A percentile compares a stretch with the other conserved stretches of the same genome.
Evolutionary conservation across 306 rosid species (phyloP).

Genomic region (Alnus rubra): DNA sequence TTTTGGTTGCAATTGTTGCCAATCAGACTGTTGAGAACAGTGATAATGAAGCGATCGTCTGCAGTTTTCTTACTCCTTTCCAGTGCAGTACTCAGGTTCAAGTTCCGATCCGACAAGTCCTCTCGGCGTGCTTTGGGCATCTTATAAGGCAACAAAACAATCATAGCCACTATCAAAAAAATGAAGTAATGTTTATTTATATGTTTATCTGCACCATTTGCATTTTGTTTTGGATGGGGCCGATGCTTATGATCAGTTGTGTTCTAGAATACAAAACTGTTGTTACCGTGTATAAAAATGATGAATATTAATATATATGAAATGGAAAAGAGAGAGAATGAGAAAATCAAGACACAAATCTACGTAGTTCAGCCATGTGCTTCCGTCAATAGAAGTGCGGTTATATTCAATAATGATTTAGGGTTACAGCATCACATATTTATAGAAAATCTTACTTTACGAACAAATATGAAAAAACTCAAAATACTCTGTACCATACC

Average conservation of each 20-base stretch:
- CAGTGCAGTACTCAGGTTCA: not conserved
- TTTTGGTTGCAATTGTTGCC: too few species aligned
- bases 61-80: not conserved
- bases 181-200: conserved; percentile 8
- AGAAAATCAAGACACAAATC: too few species aligned
- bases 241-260: not conserved
- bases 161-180: not conserved
- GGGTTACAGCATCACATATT: too few species aligned
- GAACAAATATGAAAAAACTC: too few species aligned
- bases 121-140: not conserved
- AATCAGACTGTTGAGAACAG: not conserved
- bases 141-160: not conserved
- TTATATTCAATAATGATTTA: too few species aligned
- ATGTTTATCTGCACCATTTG: not conserved
- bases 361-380: too few species aligned
- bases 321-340: too few species aligned
- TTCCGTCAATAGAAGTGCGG: too few species aligned
- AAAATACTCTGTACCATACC: too few species aligned
- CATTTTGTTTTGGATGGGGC: not conserved
- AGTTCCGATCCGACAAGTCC: not conserved
- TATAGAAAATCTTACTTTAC: too few species aligned
- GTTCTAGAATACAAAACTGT: not conserved
- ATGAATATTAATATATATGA: too few species aligned
- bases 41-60: not conserved
- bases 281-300: too few species aligned